Conservation (phyloP, 345 rosid species). For the Pistacia integerrima region DNA sequence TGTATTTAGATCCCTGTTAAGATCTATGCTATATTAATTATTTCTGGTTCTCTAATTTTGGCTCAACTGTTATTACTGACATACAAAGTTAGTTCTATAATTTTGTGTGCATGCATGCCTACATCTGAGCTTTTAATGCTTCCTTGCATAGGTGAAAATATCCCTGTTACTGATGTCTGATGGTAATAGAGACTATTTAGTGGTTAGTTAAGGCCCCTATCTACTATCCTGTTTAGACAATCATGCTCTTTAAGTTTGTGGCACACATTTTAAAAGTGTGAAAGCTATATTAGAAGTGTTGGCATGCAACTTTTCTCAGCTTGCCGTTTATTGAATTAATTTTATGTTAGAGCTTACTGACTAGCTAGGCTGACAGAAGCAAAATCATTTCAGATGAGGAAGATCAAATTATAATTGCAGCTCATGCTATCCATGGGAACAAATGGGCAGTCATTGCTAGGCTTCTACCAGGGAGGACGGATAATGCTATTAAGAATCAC, state of each 20-base stretch:
- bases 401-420: conserved; percentile 61
- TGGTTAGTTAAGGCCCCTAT: neutral
- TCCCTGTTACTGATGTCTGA: neutral
- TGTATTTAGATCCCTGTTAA: neutral
- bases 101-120: neutral
- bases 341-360: conserved; percentile 16
- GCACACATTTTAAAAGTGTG: neutral
- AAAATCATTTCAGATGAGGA: conserved; percentile 58
- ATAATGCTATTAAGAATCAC: conserved; percentile 84
- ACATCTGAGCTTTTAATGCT: neutral
- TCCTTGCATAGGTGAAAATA: neutral
- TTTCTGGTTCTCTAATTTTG: neutral
- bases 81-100: neutral
- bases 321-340: neutral
- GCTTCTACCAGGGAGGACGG: conserved; percentile 85
- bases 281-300: neutral
- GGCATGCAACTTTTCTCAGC: neutral
- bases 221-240: neutral
- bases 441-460: conserved; percentile 86
- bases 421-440: conserved; percentile 81
- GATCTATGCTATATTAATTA: neutral
- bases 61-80: neutral
- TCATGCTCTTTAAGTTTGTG: neutral
- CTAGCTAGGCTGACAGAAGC: conserved; percentile 2
- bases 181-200: neutral